A percentile compares a stretch with the other conserved stretches of the same genome.
phyloP scores from a whole-genome alignment of 495 filamentous ascomycete genomes.

The Tuber borchii region DNA sequence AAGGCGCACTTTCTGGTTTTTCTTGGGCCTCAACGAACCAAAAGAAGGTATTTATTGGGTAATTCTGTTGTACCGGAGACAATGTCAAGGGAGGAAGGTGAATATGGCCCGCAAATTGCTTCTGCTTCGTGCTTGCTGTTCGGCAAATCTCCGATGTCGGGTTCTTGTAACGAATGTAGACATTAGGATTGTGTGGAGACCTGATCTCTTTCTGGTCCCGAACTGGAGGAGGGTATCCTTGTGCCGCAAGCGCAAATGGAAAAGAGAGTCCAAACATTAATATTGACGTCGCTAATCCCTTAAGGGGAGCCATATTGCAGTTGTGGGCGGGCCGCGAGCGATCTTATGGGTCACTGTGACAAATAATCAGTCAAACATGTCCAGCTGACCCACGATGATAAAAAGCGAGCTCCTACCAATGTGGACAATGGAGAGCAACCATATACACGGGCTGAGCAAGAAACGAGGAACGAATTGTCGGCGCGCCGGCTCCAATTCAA shows the following conservation, averaged over 20 bases:
- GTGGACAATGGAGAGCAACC: neutral
- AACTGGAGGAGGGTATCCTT: constrained; percentile 36
- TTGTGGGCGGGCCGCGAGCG: neutral
- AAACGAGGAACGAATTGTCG: neutral
- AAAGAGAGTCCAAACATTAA: constrained; percentile 6
- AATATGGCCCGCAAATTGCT: constrained; percentile 46
- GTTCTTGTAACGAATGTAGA: constrained; percentile 36
- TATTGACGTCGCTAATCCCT: neutral
- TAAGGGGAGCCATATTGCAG: neutral
- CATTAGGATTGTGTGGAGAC: constrained; percentile 24
- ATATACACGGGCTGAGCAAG: neutral
- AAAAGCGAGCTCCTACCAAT: neutral
- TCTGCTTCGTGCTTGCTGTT: constrained; percentile 34
- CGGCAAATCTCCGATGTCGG: constrained; percentile 29
- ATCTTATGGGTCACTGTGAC: neutral
- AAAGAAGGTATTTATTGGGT: constrained; percentile 69
- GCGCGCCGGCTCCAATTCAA: neutral
- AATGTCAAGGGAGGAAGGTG: constrained; percentile 50
- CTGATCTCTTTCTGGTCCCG: constrained; percentile 18
- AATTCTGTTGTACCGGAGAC: constrained; percentile 49
- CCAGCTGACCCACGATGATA: neutral
- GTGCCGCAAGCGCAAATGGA: constrained; percentile 12
- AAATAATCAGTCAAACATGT: neutral
- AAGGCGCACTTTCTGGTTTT: constrained; percentile 52
- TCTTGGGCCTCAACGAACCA: constrained; percentile 66